These are phyloP conservation scores for Colletotrichum tamarilloi DNA, from an alignment of 2,329 filamentous ascomycete species.

Conservation along the genomic window DNA sequence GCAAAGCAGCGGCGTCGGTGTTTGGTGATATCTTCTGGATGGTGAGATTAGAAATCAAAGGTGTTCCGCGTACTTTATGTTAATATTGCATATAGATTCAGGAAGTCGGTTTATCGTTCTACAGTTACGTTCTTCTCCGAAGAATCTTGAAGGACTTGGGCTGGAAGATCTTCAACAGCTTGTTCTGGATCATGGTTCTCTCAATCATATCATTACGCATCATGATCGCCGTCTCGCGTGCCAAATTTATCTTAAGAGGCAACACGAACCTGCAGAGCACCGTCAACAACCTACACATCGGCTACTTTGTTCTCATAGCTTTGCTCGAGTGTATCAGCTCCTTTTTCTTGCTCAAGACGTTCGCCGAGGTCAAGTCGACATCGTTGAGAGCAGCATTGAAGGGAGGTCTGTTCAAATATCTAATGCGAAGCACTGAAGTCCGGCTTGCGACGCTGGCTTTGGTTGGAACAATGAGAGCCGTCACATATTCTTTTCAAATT, in stretches of 20 bases:
- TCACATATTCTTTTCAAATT: slow-evolving; percentile 54
- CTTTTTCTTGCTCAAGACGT: slow-evolving; percentile 52
- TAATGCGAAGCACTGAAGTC: slow-evolving; percentile 54
- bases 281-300: slow-evolving; percentile 53
- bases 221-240: slow-evolving; percentile 46
- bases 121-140: slow-evolving; percentile 64
- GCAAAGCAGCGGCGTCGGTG: slow-evolving; percentile 47
- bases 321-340: slow-evolving; percentile 53
- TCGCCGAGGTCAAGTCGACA: slow-evolving; percentile 45
- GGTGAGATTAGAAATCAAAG: slow-evolving; percentile 37
- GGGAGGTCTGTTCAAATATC: slow-evolving; percentile 49
- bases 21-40: slow-evolving; percentile 55
- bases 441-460: slow-evolving; percentile 50
- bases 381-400: slow-evolving; percentile 44
- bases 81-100: slow-evolving; percentile 46
- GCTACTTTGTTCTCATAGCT: slow-evolving; percentile 54
- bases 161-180: slow-evolving; percentile 56
- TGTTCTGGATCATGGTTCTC: slow-evolving; percentile 68
- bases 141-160: slow-evolving; percentile 58
- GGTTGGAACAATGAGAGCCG: slow-evolving; percentile 51
- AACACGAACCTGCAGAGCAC: slow-evolving; percentile 41
- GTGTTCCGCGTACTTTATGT: rapidly evolving
- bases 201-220: slow-evolving; percentile 62
- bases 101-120: slow-evolving; percentile 57
- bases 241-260: slow-evolving; percentile 43